Percentiles rank a stretch among this genome's conserved stretches.
phyloP scores from a whole-genome alignment of 2,329 filamentous ascomycete genomes.

The Phaeophleospora eucalypticola region DNA sequence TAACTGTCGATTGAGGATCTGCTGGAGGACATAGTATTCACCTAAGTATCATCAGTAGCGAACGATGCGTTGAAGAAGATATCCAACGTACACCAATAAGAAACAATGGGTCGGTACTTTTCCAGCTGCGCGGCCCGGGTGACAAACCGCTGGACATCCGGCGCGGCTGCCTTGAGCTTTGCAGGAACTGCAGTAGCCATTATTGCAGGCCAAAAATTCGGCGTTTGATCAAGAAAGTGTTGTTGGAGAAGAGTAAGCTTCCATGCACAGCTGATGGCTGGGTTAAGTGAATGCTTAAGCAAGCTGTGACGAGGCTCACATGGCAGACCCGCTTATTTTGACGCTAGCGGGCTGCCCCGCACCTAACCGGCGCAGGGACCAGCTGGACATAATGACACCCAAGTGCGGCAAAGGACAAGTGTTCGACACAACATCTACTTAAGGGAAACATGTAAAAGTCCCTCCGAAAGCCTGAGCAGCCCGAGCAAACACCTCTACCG shows the following conservation, averaged over 20 bases:
- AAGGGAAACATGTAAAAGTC: neutral
- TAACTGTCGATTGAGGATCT: slow-evolving; percentile 76
- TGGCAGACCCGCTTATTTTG: neutral
- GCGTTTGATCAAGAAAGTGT: neutral
- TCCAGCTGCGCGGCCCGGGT: slow-evolving; percentile 80
- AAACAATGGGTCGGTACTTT: slow-evolving; percentile 76
- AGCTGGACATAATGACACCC: too few species aligned
- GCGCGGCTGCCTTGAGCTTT: slow-evolving; percentile 61
- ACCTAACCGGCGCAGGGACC: slow-evolving; percentile 1
- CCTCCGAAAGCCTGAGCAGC: neutral
- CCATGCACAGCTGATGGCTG: neutral
- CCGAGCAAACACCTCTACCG: neutral
- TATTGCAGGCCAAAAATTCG: too few species aligned
- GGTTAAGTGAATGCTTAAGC: slow-evolving; percentile 6
- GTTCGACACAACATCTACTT: neutral
- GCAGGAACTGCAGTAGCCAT: slow-evolving; percentile 73
- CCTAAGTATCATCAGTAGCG: slow-evolving; percentile 47
- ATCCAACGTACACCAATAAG: slow-evolving; percentile 82
- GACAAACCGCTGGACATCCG: slow-evolving; percentile 80
- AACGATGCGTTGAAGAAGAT: slow-evolving; percentile 1
- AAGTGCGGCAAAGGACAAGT: slow-evolving; percentile 20
- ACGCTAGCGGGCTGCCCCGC: slow-evolving; percentile 1
- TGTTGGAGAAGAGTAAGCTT: neutral
- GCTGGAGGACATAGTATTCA: slow-evolving; percentile 88
- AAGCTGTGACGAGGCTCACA: neutral